Evolutionary conservation across 352 stramenopile genomes (phyloP).

Genomic region (Phytophthora boehmeriae): DNA sequence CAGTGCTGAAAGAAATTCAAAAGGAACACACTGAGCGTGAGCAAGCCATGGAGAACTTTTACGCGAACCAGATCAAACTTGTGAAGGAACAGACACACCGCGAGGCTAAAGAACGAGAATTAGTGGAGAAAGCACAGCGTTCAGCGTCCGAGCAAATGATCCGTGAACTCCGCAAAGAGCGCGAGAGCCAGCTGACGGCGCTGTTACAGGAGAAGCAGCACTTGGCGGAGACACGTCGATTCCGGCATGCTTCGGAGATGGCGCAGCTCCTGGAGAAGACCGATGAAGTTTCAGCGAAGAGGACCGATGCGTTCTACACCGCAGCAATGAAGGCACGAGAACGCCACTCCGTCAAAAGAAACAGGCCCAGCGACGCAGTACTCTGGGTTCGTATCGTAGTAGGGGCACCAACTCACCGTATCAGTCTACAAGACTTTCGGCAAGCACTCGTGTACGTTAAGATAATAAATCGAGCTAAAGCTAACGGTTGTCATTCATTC

Average conservation of each 20-base stretch:
- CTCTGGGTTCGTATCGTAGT: conserved; percentile 18
- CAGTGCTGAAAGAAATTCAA: conserved; percentile 62
- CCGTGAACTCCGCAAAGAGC: conserved; percentile 64
- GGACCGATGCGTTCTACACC: conserved; percentile 67
- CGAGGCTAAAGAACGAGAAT: conserved; percentile 61
- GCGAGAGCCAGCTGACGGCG: conserved; percentile 55
- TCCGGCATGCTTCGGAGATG: conserved; percentile 53
- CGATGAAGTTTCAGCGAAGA: conserved; percentile 35
- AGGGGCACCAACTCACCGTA: conserved; percentile 4
- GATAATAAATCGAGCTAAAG: conserved; percentile 19
- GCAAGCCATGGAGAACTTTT: conserved; percentile 70
- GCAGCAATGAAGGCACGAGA: conserved; percentile 69
- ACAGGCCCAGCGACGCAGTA: conserved; percentile 12
- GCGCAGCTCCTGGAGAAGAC: conserved; percentile 44
- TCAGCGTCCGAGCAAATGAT: conserved; percentile 71
- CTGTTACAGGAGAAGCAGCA: conserved; percentile 67
- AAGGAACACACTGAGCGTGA: conserved; percentile 65
- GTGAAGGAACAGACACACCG: conserved; percentile 67
- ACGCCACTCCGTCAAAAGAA: conserved; percentile 23
- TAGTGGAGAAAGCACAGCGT: conserved; percentile 74
- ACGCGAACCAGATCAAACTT: conserved; percentile 69
- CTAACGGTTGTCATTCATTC: conserved; percentile 26
- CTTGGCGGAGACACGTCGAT: conserved; percentile 60
- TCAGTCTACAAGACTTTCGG: conserved; percentile 18
- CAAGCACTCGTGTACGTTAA: conserved; percentile 16